phyloP scores from a whole-genome alignment of 2,329 filamentous ascomycete genomes.

The Aspergillus transmontanensis region DNA sequence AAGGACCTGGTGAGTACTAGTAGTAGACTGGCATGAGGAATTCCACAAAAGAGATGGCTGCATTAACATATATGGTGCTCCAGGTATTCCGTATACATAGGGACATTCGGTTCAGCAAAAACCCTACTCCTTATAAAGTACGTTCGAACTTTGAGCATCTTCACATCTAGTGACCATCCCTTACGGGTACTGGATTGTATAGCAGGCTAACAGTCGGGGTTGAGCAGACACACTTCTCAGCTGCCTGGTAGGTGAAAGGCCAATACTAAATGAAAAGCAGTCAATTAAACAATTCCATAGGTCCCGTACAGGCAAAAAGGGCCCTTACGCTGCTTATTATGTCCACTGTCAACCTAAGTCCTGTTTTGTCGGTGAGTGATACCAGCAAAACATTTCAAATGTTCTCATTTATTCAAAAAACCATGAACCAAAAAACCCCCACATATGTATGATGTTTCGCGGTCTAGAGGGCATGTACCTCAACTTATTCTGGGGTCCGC shows the following conservation, averaged over 20 bases:
- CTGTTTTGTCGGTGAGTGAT: conserved; percentile 69
- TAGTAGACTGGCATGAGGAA: neutral
- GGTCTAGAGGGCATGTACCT: neutral
- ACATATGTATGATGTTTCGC: neutral
- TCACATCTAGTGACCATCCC: conserved; percentile 7
- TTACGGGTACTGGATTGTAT: conserved; percentile 14
- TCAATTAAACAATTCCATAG: conserved; percentile 38
- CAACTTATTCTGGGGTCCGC: neutral
- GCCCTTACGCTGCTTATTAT: conserved; percentile 86
- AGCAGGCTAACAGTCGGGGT: conserved; percentile 25
- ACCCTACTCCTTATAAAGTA: conserved; percentile 88
- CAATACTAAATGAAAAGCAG: conserved; percentile 9
- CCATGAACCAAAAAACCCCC: neutral
- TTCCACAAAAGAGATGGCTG: neutral
- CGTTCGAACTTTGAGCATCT: conserved; percentile 22
- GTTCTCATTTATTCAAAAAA: neutral
- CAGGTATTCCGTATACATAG: conserved; percentile 82
- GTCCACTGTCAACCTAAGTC: conserved; percentile 74
- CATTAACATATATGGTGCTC: conserved; percentile 14
- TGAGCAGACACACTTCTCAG: conserved; percentile 74
- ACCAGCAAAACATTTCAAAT: conserved; percentile 2
- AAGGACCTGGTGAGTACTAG: conserved; percentile 69
- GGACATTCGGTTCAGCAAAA: conserved; percentile 80
- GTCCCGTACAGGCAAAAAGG: conserved; percentile 84
- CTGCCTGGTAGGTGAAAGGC: conserved; percentile 64